Conservation (phyloP, 2,329 filamentous ascomycete genomes). For the Monascus ruber region DNA sequence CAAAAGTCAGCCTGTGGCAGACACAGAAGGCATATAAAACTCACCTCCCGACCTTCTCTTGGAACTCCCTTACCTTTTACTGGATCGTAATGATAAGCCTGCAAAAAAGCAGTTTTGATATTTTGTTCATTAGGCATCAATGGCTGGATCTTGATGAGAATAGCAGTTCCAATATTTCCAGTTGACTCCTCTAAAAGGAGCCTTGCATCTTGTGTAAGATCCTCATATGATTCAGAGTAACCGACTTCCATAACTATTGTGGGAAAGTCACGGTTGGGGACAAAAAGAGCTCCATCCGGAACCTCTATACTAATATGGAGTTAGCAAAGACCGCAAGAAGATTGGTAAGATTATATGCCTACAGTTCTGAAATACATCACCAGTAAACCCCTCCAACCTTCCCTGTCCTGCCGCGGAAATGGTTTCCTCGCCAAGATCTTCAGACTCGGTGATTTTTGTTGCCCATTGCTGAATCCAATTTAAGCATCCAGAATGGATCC, state of each 20-base stretch:
- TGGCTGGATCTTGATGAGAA: too few relatives aligned
- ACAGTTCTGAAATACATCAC: neutral
- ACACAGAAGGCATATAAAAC: too few relatives aligned
- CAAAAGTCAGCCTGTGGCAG: too few relatives aligned
- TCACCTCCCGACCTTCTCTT: too few relatives aligned
- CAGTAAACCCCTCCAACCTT: neutral
- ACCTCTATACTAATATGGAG: too few relatives aligned
- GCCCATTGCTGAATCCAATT: neutral
- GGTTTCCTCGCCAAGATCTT: neutral
- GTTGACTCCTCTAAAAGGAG: neutral
- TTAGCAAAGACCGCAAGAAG: neutral
- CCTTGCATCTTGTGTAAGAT: neutral
- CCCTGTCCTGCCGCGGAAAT: neutral
- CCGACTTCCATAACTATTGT: neutral
- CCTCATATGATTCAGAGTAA: neutral
- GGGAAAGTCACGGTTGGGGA: neutral
- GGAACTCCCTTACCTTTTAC: too few relatives aligned
- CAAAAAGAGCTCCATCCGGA: neutral
- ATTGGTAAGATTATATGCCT: neutral
- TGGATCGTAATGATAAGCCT: too few relatives aligned
- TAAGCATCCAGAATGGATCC: neutral
- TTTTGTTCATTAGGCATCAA: too few relatives aligned
- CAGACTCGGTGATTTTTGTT: neutral
- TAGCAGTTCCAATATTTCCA: too few relatives aligned
- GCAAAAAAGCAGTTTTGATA: too few relatives aligned